These are phyloP conservation scores for Aspergillus carlsbadensis DNA, from an alignment of 495 filamentous ascomycete genomes.

Conservation along the genomic window DNA sequence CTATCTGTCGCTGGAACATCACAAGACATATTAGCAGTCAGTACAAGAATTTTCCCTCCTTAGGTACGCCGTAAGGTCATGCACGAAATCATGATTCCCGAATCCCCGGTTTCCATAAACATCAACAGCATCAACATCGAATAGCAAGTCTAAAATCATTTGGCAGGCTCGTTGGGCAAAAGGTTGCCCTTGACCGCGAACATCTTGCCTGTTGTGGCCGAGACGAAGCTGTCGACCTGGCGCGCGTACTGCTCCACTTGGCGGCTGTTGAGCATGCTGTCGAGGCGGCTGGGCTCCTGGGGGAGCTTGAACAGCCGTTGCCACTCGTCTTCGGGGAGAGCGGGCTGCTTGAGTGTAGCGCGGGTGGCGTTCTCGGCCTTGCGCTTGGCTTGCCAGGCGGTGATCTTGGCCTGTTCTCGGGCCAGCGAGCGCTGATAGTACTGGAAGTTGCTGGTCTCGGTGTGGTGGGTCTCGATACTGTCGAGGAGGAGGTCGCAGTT, in stretches of 20 bases:
- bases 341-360: slow-evolving; percentile 79
- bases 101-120: slow-evolving; percentile 30
- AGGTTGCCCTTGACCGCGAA: slow-evolving; percentile 84
- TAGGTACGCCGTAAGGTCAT: slow-evolving; percentile 51
- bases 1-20: slow-evolving; percentile 37
- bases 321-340: slow-evolving; percentile 96
- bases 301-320: slow-evolving; percentile 96
- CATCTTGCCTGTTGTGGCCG: slow-evolving; percentile 91
- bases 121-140: not conserved
- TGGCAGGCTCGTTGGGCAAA: slow-evolving; percentile 48
- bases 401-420: slow-evolving; percentile 94
- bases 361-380: slow-evolving; percentile 89
- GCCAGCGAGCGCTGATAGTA: slow-evolving; percentile 96
- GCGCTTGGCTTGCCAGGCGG: slow-evolving; percentile 91
- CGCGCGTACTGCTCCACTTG: slow-evolving; percentile 98
- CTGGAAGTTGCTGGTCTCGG: slow-evolving; percentile 97
- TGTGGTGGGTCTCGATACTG: slow-evolving; percentile 95
- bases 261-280: slow-evolving; percentile 86
- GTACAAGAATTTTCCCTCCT: slow-evolving; percentile 50
- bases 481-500: slow-evolving; percentile 94
- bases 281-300: slow-evolving; percentile 85
- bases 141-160: slow-evolving; percentile 27
- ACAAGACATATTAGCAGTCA: slow-evolving; percentile 48
- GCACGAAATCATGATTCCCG: slow-evolving; percentile 37
- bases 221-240: slow-evolving; percentile 96